A percentile compares a stretch with the other conserved stretches of the same genome.
phyloP scores from a whole-genome alignment of 768 basidiomycete genomes.

The Fibroporia radiculosa region DNA sequence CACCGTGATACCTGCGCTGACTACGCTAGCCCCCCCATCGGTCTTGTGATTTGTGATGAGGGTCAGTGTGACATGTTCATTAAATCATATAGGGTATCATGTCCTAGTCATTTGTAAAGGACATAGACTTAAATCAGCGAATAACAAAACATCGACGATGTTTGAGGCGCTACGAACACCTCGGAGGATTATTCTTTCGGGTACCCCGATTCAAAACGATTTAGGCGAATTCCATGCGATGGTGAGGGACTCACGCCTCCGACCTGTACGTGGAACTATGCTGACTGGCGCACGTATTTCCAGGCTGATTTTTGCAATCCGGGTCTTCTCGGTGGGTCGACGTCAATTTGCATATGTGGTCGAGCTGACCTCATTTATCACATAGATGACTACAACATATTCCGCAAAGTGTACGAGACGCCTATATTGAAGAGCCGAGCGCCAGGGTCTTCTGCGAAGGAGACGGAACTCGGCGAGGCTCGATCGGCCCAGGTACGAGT shows the following conservation, averaged over 20 bases:
- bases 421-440: slow-evolving; percentile 84
- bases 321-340: slow-evolving; percentile 62
- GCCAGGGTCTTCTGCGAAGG: slow-evolving; percentile 63
- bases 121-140: slow-evolving; percentile 87
- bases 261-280: background rate
- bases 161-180: slow-evolving; percentile 72
- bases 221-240: slow-evolving; percentile 93
- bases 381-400: slow-evolving; percentile 67
- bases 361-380: background rate
- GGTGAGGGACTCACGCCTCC: slow-evolving; percentile 38
- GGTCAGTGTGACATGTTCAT: slow-evolving; percentile 32
- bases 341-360: background rate
- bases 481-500: slow-evolving; percentile 62
- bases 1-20: too few species aligned
- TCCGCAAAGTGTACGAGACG: slow-evolving; percentile 75
- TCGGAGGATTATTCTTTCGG: slow-evolving; percentile 83
- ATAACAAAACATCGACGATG: slow-evolving; percentile 83
- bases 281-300: background rate
- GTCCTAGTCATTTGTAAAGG: slow-evolving; percentile 34
- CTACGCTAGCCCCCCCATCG: slow-evolving; percentile 71
- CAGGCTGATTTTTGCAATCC: slow-evolving; percentile 95
- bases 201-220: slow-evolving; percentile 97
- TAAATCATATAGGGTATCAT: background rate
- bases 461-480: slow-evolving; percentile 70
- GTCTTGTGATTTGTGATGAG: slow-evolving; percentile 93